phyloP scores from a whole-genome alignment of 2,329 filamentous ascomycete species.

The Paecilomyces sp. region DNA sequence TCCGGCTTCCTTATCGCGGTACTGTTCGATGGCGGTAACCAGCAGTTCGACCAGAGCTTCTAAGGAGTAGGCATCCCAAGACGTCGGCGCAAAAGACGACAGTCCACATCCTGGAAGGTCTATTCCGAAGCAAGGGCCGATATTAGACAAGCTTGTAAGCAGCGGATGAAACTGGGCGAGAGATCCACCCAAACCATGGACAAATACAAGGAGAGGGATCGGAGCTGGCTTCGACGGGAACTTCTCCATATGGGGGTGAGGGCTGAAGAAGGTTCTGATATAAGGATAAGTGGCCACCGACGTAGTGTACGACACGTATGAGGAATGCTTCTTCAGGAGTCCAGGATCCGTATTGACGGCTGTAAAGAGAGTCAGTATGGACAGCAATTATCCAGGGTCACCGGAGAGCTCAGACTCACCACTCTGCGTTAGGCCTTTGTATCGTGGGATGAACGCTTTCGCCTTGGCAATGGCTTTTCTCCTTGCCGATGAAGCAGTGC shows the following conservation, averaged over 20 bases:
- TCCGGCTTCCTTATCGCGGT: constrained; percentile 56
- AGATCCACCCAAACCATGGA: constrained; percentile 91
- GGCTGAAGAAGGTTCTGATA: constrained; percentile 75
- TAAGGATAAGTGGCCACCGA: constrained; percentile 61
- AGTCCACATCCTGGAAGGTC: constrained; percentile 86
- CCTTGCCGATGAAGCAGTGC: constrained; percentile 22
- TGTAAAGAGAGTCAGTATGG: constrained; percentile 5
- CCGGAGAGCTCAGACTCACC: constrained; percentile 13
- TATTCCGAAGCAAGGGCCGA: constrained; percentile 77
- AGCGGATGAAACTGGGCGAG: constrained; percentile 80
- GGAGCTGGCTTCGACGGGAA: constrained; percentile 66
- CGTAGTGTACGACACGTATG: constrained; percentile 66
- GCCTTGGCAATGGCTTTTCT: constrained; percentile 13
- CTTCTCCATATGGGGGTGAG: constrained; percentile 75
- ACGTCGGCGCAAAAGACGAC: constrained; percentile 63
- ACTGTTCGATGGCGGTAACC: constrained; percentile 63
- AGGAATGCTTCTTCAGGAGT: constrained; percentile 71
- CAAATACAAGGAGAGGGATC: constrained; percentile 78
- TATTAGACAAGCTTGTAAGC: constrained; percentile 71
- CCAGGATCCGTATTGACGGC: constrained; percentile 59
- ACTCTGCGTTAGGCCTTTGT: constrained; percentile 20
- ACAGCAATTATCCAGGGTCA: neutral
- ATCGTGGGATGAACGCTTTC: constrained; percentile 16
- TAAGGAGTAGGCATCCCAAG: constrained; percentile 72
- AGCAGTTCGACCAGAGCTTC: constrained; percentile 70